Evolutionary conservation across 2,329 filamentous ascomycete genomes (phyloP).

Genomic region (Dichotomopilus funicola): DNA sequence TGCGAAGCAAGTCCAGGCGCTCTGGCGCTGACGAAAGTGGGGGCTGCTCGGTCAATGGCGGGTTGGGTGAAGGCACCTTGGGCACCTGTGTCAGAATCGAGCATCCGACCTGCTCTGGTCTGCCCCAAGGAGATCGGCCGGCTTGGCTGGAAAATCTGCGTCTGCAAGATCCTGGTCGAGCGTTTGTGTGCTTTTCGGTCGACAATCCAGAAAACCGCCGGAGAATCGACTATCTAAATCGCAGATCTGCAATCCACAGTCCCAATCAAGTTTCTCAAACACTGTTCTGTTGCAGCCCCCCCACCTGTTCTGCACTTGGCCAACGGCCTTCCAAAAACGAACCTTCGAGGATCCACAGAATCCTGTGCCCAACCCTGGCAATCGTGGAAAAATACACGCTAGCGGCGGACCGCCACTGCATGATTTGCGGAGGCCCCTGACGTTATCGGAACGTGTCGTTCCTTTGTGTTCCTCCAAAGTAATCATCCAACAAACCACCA

Average conservation of each 20-base stretch:
- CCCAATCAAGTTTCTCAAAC: background rate
- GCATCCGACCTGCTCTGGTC: no score
- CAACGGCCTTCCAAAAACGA: background rate
- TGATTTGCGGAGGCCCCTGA: conserved; percentile 20
- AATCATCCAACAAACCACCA: conserved; percentile 9
- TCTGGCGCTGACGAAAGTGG: no score
- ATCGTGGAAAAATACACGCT: conserved; percentile 13
- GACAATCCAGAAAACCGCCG: no score
- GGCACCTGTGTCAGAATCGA: no score
- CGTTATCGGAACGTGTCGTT: conserved; percentile 12
- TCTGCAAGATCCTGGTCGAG: no score
- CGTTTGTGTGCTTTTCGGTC: no score
- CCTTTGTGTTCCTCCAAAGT: background rate
- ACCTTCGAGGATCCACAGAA: conserved; percentile 9
- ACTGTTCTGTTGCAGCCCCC: conserved; percentile 1
- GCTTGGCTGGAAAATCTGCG: no score
- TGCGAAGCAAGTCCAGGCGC: no score
- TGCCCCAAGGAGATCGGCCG: no score
- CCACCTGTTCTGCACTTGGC: conserved; percentile 1
- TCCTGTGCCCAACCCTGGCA: background rate
- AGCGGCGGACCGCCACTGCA: conserved; percentile 1
- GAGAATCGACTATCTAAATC: background rate
- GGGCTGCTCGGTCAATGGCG: no score
- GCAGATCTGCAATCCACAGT: background rate
- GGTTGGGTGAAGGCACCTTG: no score